Conservation (phyloP, 768 basidiomycete genomes). For the Termitomyces sp. region DNA sequence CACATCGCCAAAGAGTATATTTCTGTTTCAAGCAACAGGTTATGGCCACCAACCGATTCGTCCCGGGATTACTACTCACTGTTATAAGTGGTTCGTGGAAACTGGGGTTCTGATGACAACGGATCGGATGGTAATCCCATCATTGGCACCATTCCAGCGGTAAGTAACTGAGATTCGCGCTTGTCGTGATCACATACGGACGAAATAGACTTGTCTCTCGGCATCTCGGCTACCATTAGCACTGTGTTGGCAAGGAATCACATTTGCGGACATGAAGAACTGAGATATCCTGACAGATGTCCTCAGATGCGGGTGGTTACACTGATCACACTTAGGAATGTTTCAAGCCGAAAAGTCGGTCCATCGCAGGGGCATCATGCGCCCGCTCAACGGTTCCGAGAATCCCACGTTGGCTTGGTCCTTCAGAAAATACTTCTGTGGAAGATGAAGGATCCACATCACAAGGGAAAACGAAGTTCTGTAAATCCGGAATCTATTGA, state of each 20-base stretch:
- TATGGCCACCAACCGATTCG: constrained; percentile 14
- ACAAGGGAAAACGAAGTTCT: not conserved
- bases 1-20: constrained; percentile 10
- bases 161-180: constrained; percentile 12
- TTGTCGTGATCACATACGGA: constrained; percentile 12
- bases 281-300: constrained; percentile 10
- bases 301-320: not conserved
- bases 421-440: constrained; percentile 13
- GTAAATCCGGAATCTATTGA: not conserved
- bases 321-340: not conserved
- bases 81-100: constrained; percentile 14
- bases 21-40: constrained; percentile 16
- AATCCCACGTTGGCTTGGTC: constrained; percentile 26
- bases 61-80: constrained; percentile 14
- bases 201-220: constrained; percentile 6
- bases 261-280: not conserved
- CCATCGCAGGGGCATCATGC: constrained; percentile 11
- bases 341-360: constrained; percentile 2
- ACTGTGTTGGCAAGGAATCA: too few relatives aligned
- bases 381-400: constrained; percentile 17
- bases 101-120: constrained; percentile 17
- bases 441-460: not conserved
- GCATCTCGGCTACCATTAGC: constrained; percentile 8
- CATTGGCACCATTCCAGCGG: constrained; percentile 8
- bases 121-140: constrained; percentile 15